Conservation (phyloP, 495 filamentous ascomycete genomes). For the Penicillium bialowiezense region DNA sequence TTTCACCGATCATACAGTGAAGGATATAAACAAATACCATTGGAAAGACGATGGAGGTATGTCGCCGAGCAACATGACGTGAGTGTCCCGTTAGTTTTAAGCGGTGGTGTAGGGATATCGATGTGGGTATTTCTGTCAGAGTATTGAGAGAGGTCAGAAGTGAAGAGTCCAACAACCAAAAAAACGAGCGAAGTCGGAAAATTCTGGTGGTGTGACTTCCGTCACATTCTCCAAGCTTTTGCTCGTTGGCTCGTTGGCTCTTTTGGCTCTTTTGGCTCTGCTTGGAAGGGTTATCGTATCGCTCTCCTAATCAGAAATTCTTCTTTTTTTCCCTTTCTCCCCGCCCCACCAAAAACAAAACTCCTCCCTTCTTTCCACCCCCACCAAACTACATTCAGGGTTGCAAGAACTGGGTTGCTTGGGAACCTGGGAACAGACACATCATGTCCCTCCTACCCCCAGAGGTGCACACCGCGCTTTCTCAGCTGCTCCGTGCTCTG, state of each 20-base stretch:
- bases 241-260: too few species aligned
- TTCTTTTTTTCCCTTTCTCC: conserved; percentile 29
- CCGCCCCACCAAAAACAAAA: conserved; percentile 35
- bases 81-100: too few species aligned
- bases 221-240: not conserved
- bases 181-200: too few species aligned
- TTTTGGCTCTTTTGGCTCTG: too few species aligned
- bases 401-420: conserved; percentile 20
- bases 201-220: not conserved
- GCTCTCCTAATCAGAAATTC: conserved; percentile 28
- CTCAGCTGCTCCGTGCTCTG: conserved; percentile 79
- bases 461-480: conserved; percentile 77
- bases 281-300: not conserved
- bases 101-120: too few species aligned
- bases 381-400: conserved; percentile 29
- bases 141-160: too few species aligned
- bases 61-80: too few species aligned
- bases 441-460: conserved; percentile 82
- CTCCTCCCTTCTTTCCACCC: conserved; percentile 27
- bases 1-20: too few species aligned
- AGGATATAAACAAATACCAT: too few species aligned
- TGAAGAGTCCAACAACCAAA: too few species aligned
- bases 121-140: too few species aligned
- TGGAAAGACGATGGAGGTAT: too few species aligned
- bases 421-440: conserved; percentile 29